Evolutionary conservation across 345 rosid species (phyloP).

Genomic region (Aethionema arabicum): DNA sequence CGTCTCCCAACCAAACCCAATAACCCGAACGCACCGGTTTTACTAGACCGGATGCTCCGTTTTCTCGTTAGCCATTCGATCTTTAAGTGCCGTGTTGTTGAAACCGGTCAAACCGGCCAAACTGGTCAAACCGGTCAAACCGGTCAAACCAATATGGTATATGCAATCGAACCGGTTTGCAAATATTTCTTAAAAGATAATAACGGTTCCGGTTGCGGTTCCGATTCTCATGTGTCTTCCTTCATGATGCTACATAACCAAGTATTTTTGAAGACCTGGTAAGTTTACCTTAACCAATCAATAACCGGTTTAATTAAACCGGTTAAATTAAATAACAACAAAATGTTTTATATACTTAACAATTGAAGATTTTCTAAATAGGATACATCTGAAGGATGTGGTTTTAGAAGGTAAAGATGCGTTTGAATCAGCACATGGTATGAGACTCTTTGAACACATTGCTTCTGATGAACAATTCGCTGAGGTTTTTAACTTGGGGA

Average conservation of each 20-base stretch:
- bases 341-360: too few relatives aligned
- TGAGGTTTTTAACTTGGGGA: slow-evolving; percentile 44
- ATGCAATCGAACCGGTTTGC: not conserved
- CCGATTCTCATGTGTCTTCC: not conserved
- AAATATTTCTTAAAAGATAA: not conserved
- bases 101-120: slow-evolving; percentile 3
- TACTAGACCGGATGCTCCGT: slow-evolving; percentile 50
- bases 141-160: not conserved
- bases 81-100: slow-evolving; percentile 33
- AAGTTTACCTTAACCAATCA: not conserved
- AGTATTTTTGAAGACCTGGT: slow-evolving; percentile 6
- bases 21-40: slow-evolving; percentile 40
- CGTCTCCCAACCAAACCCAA: not conserved
- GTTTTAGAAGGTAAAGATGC: slow-evolving; percentile 29
- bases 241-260: not conserved
- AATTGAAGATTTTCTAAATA: too few relatives aligned
- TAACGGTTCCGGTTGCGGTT: not conserved
- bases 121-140: slow-evolving; percentile 16
- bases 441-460: slow-evolving; percentile 41
- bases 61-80: slow-evolving; percentile 43
- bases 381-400: slow-evolving; percentile 33
- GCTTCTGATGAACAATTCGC: slow-evolving; percentile 40
- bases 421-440: slow-evolving; percentile 38
- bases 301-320: not conserved
- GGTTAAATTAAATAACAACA: not conserved